phyloP scores from a whole-genome alignment of 306 rosid species.

The Erythrophleum fordii region DNA sequence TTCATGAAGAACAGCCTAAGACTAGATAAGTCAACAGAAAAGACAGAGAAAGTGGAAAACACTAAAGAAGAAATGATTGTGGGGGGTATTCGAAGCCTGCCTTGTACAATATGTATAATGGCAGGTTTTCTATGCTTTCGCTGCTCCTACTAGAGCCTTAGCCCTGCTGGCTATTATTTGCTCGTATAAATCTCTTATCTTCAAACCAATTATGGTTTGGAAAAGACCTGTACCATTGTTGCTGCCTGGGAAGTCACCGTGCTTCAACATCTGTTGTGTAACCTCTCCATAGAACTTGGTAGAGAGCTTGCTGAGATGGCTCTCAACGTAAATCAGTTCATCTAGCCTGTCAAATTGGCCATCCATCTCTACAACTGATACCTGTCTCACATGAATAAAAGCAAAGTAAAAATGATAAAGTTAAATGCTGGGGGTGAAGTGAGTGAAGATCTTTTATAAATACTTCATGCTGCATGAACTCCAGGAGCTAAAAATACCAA shows the following conservation, averaged over 20 bases:
- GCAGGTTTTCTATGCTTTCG: conserved; percentile 55
- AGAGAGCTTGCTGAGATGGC: conserved; percentile 92
- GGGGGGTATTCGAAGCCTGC: conserved; percentile 29
- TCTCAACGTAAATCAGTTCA: conserved; percentile 93
- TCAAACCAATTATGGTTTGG: conserved; percentile 94
- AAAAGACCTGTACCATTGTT: conserved; percentile 97
- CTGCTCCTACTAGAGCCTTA: conserved; percentile 62
- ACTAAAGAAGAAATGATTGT: conserved; percentile 30
- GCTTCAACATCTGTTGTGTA: conserved; percentile 98
- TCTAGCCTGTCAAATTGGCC: conserved; percentile 98
- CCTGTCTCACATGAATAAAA: conserved; percentile 48
- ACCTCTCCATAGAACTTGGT: conserved; percentile 96
- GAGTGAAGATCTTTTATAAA: not conserved
- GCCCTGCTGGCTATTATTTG: conserved; percentile 67
- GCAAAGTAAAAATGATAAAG: not conserved
- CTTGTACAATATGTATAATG: conserved; percentile 35
- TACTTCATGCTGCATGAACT: not conserved
- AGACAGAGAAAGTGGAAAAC: conserved; percentile 33
- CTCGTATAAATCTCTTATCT: conserved; percentile 88
- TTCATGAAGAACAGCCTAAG: conserved; percentile 48
- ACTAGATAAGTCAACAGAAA: conserved; percentile 36
- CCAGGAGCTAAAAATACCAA: not conserved
- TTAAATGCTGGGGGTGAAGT: not conserved
- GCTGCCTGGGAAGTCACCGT: conserved; percentile 95
- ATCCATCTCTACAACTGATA: conserved; percentile 93